Conservation (phyloP, 2,329 filamentous ascomycete species). For the Epicoccum sorghinum region DNA sequence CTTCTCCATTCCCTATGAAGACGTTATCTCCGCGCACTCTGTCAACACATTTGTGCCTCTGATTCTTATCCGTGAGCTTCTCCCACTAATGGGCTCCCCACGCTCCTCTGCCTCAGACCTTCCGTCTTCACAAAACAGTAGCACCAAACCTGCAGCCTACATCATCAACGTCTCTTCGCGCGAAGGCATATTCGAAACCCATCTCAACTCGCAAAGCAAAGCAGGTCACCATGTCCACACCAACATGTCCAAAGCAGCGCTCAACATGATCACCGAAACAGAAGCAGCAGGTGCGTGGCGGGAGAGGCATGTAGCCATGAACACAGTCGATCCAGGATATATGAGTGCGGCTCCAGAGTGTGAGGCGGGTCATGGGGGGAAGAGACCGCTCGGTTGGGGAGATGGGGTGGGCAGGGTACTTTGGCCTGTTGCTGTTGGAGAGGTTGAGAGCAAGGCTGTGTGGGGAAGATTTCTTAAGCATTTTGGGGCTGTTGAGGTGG, state of each 20-base stretch:
- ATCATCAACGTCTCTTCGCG: constrained; percentile 25
- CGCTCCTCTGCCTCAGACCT: too few relatives aligned
- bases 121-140: background rate
- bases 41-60: constrained; percentile 24
- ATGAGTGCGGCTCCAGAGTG: constrained; percentile 23
- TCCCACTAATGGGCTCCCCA: constrained; percentile 13
- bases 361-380: constrained; percentile 15
- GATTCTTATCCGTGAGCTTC: constrained; percentile 20
- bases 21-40: constrained; percentile 20
- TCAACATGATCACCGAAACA: constrained; percentile 25
- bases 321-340: constrained; percentile 21
- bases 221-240: constrained; percentile 13
- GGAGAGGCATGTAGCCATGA: constrained; percentile 11
- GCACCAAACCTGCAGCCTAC: constrained; percentile 13
- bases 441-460: constrained; percentile 7
- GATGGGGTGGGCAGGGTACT: constrained; percentile 19
- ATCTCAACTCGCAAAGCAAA: constrained; percentile 6
- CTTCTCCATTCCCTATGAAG: constrained; percentile 22
- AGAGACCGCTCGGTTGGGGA: constrained; percentile 20
- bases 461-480: constrained; percentile 23
- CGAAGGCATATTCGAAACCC: constrained; percentile 23
- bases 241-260: constrained; percentile 24
- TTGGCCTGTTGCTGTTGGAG: constrained; percentile 20
- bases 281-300: constrained; percentile 17
- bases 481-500: constrained; percentile 18